These are phyloP conservation scores for Cladophialophora immunda DNA, from an alignment of 2,329 filamentous ascomycete genomes.

Conservation along the genomic window DNA sequence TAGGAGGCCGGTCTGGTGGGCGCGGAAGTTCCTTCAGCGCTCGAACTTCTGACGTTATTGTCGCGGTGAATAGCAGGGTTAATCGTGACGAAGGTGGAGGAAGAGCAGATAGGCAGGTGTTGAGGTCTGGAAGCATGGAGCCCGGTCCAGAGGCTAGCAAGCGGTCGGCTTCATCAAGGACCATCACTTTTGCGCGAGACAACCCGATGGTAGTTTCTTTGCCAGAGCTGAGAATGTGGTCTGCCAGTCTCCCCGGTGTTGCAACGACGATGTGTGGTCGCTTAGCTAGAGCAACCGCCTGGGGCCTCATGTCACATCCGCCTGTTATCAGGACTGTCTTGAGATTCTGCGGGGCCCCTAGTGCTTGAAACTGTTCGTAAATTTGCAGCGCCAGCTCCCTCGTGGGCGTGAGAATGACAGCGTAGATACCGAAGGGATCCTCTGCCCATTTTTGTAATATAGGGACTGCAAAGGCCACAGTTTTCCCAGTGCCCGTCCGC, in stretches of 20 bases:
- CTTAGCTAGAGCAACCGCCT: constrained; percentile 82
- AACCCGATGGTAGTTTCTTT: constrained; percentile 88
- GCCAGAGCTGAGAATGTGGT: constrained; percentile 91
- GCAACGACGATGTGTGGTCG: constrained; percentile 93
- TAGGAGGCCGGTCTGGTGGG: constrained; percentile 73
- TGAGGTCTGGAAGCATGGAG: constrained; percentile 93
- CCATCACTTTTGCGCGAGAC: constrained; percentile 80
- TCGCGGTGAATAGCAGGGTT: constrained; percentile 94
- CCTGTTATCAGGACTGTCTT: constrained; percentile 91
- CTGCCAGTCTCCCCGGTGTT: constrained; percentile 89
- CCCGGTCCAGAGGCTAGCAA: constrained; percentile 78
- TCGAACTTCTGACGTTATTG: constrained; percentile 89
- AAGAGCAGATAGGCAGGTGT: constrained; percentile 83
- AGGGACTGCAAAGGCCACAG: constrained; percentile 91
- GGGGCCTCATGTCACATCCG: constrained; percentile 88
- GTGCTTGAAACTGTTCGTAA: constrained; percentile 93
- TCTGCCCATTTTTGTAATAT: constrained; percentile 93
- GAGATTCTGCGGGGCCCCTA: constrained; percentile 85
- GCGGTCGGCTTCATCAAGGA: constrained; percentile 95
- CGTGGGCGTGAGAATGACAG: constrained; percentile 86
- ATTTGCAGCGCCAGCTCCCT: constrained; percentile 94
- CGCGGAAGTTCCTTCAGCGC: constrained; percentile 81
- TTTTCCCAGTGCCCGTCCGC: constrained; percentile 96
- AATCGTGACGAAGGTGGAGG: constrained; percentile 83
- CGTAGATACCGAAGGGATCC: constrained; percentile 92